These are phyloP conservation scores for Nannochloris sp. DNA, from an alignment of 139 green algal genomes.

Conservation along the genomic window DNA sequence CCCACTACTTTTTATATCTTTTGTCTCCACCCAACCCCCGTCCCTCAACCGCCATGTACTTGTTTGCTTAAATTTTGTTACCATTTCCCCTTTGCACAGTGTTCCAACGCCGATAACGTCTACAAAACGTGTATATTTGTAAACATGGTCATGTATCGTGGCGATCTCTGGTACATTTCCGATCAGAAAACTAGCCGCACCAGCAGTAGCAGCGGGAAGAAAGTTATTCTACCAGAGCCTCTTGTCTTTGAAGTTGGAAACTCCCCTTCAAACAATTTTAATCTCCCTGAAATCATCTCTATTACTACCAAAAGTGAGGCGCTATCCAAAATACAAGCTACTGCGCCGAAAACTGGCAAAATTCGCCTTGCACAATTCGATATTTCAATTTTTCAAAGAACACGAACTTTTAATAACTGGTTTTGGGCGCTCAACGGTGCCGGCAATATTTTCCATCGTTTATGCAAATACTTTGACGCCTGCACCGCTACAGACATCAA, in stretches of 20 bases:
- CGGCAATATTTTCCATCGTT: conserved; percentile 3
- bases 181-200: neutral
- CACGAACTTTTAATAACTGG: conserved; percentile 7
- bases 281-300: neutral
- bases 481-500: neutral
- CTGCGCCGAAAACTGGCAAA: neutral
- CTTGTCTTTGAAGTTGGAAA: neutral
- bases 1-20: too few species aligned
- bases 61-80: too few species aligned
- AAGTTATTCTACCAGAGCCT: neutral
- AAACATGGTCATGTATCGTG: neutral
- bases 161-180: conserved; percentile 2
- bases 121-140: conserved; percentile 3
- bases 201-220: neutral
- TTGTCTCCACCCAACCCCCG: too few species aligned
- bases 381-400: conserved; percentile 2
- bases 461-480: neutral
- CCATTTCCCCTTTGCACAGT: too few species aligned
- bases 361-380: neutral
- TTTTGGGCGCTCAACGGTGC: conserved; percentile 5
- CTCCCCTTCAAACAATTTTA: neutral
- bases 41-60: too few species aligned
- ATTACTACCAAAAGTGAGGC: neutral
- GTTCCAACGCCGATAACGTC: neutral
- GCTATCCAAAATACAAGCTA: neutral